Evolutionary conservation across 2,329 filamentous ascomycete species (phyloP), one percentile per base, ranked within the genome.

Genomic region (Xylaria sp.): DNA sequence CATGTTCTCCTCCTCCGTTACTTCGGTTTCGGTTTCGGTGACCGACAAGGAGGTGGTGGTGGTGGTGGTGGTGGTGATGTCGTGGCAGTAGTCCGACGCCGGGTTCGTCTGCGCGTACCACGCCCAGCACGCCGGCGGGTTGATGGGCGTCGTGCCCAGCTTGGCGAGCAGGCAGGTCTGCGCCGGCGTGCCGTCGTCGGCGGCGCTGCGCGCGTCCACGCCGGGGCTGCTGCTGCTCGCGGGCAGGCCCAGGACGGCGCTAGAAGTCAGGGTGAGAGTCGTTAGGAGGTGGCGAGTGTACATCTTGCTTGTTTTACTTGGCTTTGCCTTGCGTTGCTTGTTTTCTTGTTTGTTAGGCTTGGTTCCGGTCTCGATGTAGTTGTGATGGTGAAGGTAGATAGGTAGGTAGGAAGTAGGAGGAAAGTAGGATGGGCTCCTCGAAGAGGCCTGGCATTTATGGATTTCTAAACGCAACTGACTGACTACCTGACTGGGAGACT

Each of bases 11-110:
- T 7, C 29, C 9, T 34, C 9, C 3, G 4, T 6, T 34, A 34
- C 8, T 7, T 7, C n/a, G n/a, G 29, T 34, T 6, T 7, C 16
- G 29, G 29, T 7, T 4, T 4, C 3, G 29, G 29, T 7, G 29
- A 13, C 3, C 16, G 38, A 18, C 4, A 16, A n/a, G 29, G 24
- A 29, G 13, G 24, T 37, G 34, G 20, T 6, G 9, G 53, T 47
- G 9, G 48, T 4, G 6, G 45, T 16, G 17, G 44, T 45, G 16
- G 48, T 50, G 17, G 52, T 2, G 29, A 55, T 4, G 16, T 52
- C 24, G 29, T 53, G 56, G 56, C 62, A 64, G 53, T 63, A 64
- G 58, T 63, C 42, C 22, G 58, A 49, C 34, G 62, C 50, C 18
- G 39, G 3, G 7, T 39, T 16, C 2, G 49, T 56, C 13, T 44